Evolutionary conservation across 805 yeast species (phyloP).

Genomic region (Metschnikowia noctiluminum): DNA sequence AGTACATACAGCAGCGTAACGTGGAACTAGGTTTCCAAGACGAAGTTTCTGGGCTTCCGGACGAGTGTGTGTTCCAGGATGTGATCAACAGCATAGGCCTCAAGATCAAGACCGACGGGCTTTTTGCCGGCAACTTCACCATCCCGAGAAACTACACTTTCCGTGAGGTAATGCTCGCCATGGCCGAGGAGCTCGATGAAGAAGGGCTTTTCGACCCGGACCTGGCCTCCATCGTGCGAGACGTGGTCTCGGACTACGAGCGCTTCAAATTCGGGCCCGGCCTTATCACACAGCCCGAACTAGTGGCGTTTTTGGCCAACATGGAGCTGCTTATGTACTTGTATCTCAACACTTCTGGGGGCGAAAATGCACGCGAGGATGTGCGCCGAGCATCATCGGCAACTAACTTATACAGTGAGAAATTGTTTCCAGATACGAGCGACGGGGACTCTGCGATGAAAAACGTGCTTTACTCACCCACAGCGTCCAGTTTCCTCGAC

Average conservation of each 20-base stretch:
- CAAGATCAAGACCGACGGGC: slow-evolving; percentile 49
- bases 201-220: slow-evolving; percentile 11
- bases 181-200: slow-evolving; percentile 21
- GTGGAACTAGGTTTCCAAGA: slow-evolving; percentile 19
- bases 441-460: background rate
- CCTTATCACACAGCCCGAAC: slow-evolving; percentile 55
- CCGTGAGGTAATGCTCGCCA: slow-evolving; percentile 38
- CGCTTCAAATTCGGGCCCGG: slow-evolving; percentile 62
- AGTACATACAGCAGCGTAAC: slow-evolving; percentile 35
- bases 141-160: slow-evolving; percentile 41
- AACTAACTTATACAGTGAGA: background rate
- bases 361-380: slow-evolving; percentile 4
- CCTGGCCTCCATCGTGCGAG: slow-evolving; percentile 14
- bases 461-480: background rate
- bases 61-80: slow-evolving; percentile 46
- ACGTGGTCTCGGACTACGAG: slow-evolving; percentile 56
- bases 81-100: slow-evolving; percentile 59
- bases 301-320: slow-evolving; percentile 52
- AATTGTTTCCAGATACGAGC: slow-evolving; percentile 1
- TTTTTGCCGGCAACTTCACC: slow-evolving; percentile 31
- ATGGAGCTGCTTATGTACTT: slow-evolving; percentile 17
- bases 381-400: background rate
- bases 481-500: slow-evolving; percentile 7
- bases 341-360: slow-evolving; percentile 7
- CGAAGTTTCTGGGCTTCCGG: slow-evolving; percentile 22